These are phyloP conservation scores for Aspergillus sergii DNA, from an alignment of 2,329 filamentous ascomycete genomes.

Conservation along the genomic window DNA sequence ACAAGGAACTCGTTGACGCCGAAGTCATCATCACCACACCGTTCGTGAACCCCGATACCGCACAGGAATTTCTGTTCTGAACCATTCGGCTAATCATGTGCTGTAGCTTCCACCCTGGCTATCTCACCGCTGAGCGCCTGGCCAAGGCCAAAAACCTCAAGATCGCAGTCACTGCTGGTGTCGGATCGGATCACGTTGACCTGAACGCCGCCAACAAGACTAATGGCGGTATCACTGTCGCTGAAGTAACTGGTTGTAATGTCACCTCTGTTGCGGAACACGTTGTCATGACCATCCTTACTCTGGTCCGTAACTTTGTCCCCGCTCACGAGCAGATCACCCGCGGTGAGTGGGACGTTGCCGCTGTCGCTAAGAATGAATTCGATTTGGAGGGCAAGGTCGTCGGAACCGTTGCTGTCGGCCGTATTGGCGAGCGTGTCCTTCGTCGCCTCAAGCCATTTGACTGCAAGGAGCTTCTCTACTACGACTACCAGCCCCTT, in stretches of 20 bases:
- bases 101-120: conserved; percentile 90
- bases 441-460: conserved; percentile 94
- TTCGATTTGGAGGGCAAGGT: conserved; percentile 97
- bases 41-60: conserved; percentile 51
- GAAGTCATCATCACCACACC: conserved; percentile 99
- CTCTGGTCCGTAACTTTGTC: conserved; percentile 96
- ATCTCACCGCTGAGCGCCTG: conserved; percentile 93
- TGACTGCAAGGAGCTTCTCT: conserved; percentile 98
- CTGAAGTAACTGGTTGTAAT: conserved; percentile 97
- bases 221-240: conserved; percentile 95
- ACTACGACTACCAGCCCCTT: conserved; percentile 99
- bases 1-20: conserved; percentile 92
- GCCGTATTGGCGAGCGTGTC: conserved; percentile 97
- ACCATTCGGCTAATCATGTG: conserved; percentile 13
- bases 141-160: conserved; percentile 99
- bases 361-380: conserved; percentile 95
- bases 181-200: conserved; percentile 98
- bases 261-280: conserved; percentile 99
- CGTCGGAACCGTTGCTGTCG: conserved; percentile 95
- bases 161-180: conserved; percentile 94
- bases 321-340: conserved; percentile 94
- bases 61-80: not conserved
- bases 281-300: conserved; percentile 97
- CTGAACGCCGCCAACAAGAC: conserved; percentile 96
- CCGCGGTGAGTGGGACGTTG: conserved; percentile 91